Percentiles rank a stretch among this genome's conserved stretches.
These are phyloP conservation scores for Mycena maculata DNA, from an alignment of 768 basidiomycete genomes.

Conservation along the genomic window DNA sequence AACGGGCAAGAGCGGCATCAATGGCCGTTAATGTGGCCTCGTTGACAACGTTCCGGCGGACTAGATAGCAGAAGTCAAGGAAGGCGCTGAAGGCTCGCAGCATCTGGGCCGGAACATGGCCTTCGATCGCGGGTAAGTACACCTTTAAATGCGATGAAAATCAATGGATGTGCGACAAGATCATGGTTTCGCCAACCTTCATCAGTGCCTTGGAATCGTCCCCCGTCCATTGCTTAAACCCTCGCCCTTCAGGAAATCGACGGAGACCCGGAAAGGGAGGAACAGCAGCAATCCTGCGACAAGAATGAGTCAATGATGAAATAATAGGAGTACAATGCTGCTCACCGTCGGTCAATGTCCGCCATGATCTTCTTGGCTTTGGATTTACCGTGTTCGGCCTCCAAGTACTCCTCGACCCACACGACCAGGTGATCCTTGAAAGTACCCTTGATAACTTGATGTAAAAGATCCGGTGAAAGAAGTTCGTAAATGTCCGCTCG, in stretches of 20 bases:
- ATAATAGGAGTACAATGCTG: not conserved
- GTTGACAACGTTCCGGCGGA: slow-evolving; percentile 32
- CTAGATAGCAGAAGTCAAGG: slow-evolving; percentile 48
- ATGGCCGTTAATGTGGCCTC: slow-evolving; percentile 36
- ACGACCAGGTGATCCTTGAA: no score
- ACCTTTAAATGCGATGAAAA: slow-evolving; percentile 29
- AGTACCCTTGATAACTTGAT: no score
- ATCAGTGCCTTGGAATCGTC: slow-evolving; percentile 45
- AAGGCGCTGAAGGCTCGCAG: slow-evolving; percentile 39
- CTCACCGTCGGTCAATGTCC: not conserved
- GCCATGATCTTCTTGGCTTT: not conserved
- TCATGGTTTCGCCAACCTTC: slow-evolving; percentile 39
- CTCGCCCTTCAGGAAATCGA: slow-evolving; percentile 14
- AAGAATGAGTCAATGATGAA: not conserved
- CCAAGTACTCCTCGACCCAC: no score
- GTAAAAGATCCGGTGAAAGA: no score
- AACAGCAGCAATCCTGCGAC: not conserved
- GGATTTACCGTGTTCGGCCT: no score
- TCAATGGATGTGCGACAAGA: slow-evolving; percentile 36
- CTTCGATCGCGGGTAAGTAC: no score
- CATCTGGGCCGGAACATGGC: no score
- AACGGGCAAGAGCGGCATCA: slow-evolving; percentile 30
- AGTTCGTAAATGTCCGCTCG: no score
- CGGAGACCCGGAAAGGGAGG: not conserved
- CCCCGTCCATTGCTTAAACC: slow-evolving; percentile 52